These are phyloP conservation scores for Ambispora gerdemannii DNA, from an alignment of 192 early-diverging fungal species.

Conservation along the genomic window DNA sequence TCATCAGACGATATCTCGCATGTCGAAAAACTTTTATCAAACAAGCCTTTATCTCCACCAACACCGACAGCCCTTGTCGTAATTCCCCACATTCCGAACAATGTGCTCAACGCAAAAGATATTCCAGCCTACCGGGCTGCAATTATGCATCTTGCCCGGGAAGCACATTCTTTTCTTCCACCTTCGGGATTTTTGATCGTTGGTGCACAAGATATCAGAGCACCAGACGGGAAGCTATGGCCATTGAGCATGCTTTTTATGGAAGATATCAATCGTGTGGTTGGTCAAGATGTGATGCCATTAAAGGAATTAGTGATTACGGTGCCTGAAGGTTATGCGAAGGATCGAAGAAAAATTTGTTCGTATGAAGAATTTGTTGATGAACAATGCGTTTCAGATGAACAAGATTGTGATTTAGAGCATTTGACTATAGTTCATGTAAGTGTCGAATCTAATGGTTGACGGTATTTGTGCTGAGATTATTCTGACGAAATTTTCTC, in stretches of 20 bases:
- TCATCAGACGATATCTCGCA: conserved; percentile 70
- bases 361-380: conserved; percentile 35
- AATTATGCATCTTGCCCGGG: conserved; percentile 58
- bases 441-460: conserved; percentile 27
- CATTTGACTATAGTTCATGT: conserved; percentile 62
- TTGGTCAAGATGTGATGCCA: conserved; percentile 48
- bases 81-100: conserved; percentile 59
- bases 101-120: conserved; percentile 40
- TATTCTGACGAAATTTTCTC: background rate
- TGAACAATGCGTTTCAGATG: conserved; percentile 41
- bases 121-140: conserved; percentile 59
- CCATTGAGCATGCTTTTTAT: conserved; percentile 71
- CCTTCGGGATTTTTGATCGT: conserved; percentile 64
- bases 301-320: conserved; percentile 65
- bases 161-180: conserved; percentile 55
- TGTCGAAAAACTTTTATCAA: conserved; percentile 58
- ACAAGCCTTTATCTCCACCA: conserved; percentile 41
- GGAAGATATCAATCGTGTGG: conserved; percentile 65
- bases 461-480: background rate
- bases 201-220: conserved; percentile 68
- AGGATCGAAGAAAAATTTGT: conserved; percentile 45
- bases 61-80: conserved; percentile 56
- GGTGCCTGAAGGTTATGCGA: conserved; percentile 65
- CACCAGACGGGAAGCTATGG: conserved; percentile 61
- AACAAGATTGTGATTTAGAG: conserved; percentile 28